Percentiles rank a stretch among this genome's conserved stretches.
These are phyloP conservation scores for Fusarium buxicola DNA, from an alignment of 2,329 filamentous ascomycete genomes.

Conservation along the genomic window DNA sequence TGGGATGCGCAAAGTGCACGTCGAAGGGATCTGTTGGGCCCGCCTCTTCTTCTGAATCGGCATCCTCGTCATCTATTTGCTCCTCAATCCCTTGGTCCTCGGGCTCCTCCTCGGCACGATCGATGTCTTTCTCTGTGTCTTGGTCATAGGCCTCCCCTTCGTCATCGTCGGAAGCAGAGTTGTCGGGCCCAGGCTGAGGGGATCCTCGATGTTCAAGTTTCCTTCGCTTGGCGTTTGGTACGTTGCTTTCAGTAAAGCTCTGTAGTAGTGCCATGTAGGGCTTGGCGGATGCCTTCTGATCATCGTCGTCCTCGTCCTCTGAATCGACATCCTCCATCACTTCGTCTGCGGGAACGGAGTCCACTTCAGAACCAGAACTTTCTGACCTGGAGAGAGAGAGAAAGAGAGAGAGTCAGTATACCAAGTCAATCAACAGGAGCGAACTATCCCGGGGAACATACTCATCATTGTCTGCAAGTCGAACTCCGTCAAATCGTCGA, in stretches of 20 bases:
- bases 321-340: constrained; percentile 53
- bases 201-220: constrained; percentile 61
- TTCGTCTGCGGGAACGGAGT: constrained; percentile 51
- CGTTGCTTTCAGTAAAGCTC: constrained; percentile 62
- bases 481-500: constrained; percentile 52
- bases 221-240: constrained; percentile 65
- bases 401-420: constrained; percentile 1
- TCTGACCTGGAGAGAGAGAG: constrained; percentile 38
- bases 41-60: constrained; percentile 62
- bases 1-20: constrained; percentile 77
- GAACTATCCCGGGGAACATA: constrained; percentile 39
- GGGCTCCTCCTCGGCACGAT: constrained; percentile 42
- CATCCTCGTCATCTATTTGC: constrained; percentile 44
- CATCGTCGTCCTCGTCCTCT: constrained; percentile 60
- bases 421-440: neutral
- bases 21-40: constrained; percentile 80
- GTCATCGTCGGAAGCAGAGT: constrained; percentile 25
- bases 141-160: constrained; percentile 55
- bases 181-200: constrained; percentile 36
- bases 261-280: constrained; percentile 70
- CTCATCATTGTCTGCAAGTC: constrained; percentile 52
- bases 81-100: constrained; percentile 47
- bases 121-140: constrained; percentile 60
- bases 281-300: constrained; percentile 57
- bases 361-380: constrained; percentile 46